Evolutionary conservation across 768 basidiomycete genomes (phyloP).

Genomic region (Clitopilus passeckerianus): DNA sequence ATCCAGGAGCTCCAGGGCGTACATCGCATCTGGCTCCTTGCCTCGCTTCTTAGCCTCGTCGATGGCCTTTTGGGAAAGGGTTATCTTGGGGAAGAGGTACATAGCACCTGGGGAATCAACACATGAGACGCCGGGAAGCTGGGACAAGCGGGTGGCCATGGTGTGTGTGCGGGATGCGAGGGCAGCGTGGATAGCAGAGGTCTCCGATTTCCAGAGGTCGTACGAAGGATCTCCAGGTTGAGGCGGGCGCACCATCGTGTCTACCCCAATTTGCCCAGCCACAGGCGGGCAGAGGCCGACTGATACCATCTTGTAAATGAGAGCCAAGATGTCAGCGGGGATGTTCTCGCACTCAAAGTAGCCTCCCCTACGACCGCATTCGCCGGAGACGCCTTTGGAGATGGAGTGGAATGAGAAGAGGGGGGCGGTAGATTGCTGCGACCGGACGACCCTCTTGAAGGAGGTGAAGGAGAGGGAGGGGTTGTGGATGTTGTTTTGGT

Average conservation of each 20-base stretch:
- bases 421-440: slow-evolving; percentile 65
- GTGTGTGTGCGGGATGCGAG: slow-evolving; percentile 63
- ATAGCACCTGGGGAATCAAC: slow-evolving; percentile 88
- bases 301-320: slow-evolving; percentile 95
- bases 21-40: slow-evolving; percentile 86
- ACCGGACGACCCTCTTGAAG: slow-evolving; percentile 84
- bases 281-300: slow-evolving; percentile 89
- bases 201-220: slow-evolving; percentile 78
- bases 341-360: slow-evolving; percentile 94
- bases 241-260: slow-evolving; percentile 91
- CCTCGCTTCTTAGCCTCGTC: slow-evolving; percentile 66
- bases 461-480: slow-evolving; percentile 76
- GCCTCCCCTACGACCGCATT: slow-evolving; percentile 96
- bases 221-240: slow-evolving; percentile 72
- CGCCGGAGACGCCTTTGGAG: slow-evolving; percentile 93
- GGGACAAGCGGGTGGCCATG: slow-evolving; percentile 79
- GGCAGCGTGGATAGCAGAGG: slow-evolving; percentile 69
- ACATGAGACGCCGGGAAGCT: slow-evolving; percentile 84
- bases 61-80: slow-evolving; percentile 66
- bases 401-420: slow-evolving; percentile 97
- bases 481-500: slow-evolving; percentile 88
- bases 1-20: slow-evolving; percentile 79
- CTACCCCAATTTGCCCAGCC: slow-evolving; percentile 89
- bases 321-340: slow-evolving; percentile 66
- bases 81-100: slow-evolving; percentile 87